Percentiles rank a stretch among this genome's conserved stretches.
phyloP scores from a whole-genome alignment of 2,329 filamentous ascomycete species.

The Graphiopsis chlorocephala region DNA sequence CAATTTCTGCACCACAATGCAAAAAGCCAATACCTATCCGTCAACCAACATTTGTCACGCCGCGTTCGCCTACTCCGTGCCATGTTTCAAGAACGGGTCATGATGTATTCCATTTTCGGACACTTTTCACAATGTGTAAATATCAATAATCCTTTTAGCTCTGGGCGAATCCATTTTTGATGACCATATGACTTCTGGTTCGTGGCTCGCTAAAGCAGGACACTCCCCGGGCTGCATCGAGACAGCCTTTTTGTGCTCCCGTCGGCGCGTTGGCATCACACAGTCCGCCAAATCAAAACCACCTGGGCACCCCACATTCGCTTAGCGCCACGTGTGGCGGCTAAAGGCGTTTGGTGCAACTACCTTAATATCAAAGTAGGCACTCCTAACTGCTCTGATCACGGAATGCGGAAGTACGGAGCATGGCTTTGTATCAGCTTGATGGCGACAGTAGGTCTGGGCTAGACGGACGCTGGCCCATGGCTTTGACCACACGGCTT shows the following conservation, averaged over 20 bases:
- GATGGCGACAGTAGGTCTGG: conserved; percentile 1
- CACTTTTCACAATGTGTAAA: not conserved
- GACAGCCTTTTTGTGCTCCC: not conserved
- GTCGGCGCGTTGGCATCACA: conserved; percentile 3
- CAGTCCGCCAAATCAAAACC: not conserved
- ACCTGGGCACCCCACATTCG: conserved; percentile 6
- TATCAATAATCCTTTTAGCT: not conserved
- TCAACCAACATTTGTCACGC: not conserved
- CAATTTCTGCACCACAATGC: not conserved
- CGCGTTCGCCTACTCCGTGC: not conserved
- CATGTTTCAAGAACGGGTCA: not conserved
- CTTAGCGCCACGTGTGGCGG: conserved; percentile 13
- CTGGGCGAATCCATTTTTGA: not conserved
- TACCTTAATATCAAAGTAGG: conserved; percentile 7
- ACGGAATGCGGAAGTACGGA: conserved; percentile 14
- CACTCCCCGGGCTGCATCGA: conserved; percentile 8
- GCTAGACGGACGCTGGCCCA: not conserved
- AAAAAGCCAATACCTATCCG: not conserved
- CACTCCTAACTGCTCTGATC: conserved; percentile 13
- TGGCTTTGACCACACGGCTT: not conserved
- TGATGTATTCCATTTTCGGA: not conserved
- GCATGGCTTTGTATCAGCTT: conserved; percentile 10
- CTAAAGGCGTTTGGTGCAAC: conserved; percentile 11
- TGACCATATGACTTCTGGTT: conserved; percentile 4
- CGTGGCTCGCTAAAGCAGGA: not conserved